Percentiles rank a stretch among this genome's conserved stretches.
Conservation (phyloP, 139 green algal species). For the Astrephomene gubernaculifera region DNA sequence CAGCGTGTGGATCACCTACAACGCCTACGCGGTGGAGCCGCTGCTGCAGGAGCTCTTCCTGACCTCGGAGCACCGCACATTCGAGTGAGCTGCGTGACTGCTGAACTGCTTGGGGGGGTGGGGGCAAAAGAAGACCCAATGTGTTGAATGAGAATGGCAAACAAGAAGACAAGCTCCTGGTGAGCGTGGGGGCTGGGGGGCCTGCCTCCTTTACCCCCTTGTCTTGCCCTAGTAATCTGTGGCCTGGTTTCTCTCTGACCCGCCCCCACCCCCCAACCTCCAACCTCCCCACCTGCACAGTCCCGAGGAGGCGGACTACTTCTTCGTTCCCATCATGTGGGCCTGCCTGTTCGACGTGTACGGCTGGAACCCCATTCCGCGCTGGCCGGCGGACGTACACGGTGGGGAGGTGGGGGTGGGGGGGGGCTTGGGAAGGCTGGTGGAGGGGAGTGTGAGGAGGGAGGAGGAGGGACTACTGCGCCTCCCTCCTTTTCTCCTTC, state of each 20-base stretch:
- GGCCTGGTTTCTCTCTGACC: too few species aligned
- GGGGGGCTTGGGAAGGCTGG: too few species aligned
- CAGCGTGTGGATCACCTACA: conserved; percentile 37
- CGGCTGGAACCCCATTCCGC: conserved; percentile 54
- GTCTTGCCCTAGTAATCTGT: neutral
- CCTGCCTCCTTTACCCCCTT: neutral
- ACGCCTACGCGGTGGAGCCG: conserved; percentile 61
- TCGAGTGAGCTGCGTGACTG: conserved; percentile 26
- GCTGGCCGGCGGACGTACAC: conserved; percentile 47
- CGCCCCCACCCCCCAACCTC: neutral
- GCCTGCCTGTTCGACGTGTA: conserved; percentile 55
- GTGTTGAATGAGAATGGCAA: too few species aligned
- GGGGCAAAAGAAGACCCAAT: too few species aligned
- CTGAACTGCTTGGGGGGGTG: too few species aligned
- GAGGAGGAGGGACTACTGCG: too few species aligned
- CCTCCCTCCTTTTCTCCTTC: too few species aligned
- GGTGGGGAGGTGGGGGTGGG: conserved; percentile 18
- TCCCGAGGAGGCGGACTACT: conserved; percentile 72
- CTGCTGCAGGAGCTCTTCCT: conserved; percentile 75
- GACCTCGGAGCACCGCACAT: conserved; percentile 32
- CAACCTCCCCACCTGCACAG: neutral
- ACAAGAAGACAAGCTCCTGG: neutral
- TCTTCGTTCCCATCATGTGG: conserved; percentile 64
- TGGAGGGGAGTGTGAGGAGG: too few species aligned
- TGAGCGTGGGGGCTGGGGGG: neutral